Conservation (phyloP, 805 yeast genomes). For the Debaryomyces tyrocola region DNA sequence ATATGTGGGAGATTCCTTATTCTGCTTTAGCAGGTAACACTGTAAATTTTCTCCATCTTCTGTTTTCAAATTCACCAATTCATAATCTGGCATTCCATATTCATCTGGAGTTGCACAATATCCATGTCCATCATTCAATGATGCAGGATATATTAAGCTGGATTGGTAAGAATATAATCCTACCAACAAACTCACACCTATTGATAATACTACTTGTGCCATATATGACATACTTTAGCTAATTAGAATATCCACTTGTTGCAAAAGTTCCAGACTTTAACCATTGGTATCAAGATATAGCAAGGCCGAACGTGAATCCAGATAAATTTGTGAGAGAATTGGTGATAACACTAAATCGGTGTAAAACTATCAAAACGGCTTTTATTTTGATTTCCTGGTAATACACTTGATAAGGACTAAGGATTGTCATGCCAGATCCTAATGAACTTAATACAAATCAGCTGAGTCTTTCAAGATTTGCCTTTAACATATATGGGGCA, state of each 20-base stretch:
- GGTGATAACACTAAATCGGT: not conserved
- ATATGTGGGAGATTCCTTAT: conserved; percentile 34
- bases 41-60: conserved; percentile 69
- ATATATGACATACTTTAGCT: conserved; percentile 22
- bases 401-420: not conserved
- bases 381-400: no score
- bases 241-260: not conserved
- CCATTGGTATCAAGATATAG: no score
- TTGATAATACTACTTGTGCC: conserved; percentile 42
- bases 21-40: conserved; percentile 60
- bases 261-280: no score
- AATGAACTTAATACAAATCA: conserved; percentile 4
- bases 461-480: conserved; percentile 48
- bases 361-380: not conserved
- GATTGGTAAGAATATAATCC: conserved; percentile 64
- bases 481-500: conserved; percentile 58
- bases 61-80: conserved; percentile 60
- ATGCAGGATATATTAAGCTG: conserved; percentile 78
- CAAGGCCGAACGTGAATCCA: not conserved
- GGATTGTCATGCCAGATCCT: conserved; percentile 2
- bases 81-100: conserved; percentile 59
- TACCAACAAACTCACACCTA: conserved; percentile 45
- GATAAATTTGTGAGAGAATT: not conserved
- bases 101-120: conserved; percentile 76
- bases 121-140: conserved; percentile 70